Evolutionary conservation across 2,329 filamentous ascomycete species (phyloP).

Genomic region (Stachybotrys chlorohalonatus): DNA sequence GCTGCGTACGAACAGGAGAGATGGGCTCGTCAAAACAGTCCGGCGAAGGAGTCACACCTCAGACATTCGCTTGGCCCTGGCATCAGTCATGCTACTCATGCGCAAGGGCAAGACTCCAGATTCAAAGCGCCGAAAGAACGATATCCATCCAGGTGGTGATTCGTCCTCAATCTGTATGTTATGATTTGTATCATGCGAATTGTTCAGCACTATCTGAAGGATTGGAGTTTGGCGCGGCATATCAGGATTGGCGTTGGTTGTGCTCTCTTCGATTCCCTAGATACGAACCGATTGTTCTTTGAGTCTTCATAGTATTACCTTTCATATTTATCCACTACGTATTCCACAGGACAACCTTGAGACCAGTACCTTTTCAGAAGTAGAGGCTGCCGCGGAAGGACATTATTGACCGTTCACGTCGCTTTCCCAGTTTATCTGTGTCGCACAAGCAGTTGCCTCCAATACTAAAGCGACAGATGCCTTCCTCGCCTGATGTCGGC

Average conservation of each 20-base stretch:
- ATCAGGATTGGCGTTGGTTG: not conserved
- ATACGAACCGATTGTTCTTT: too few relatives aligned
- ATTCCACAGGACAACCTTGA: too few relatives aligned
- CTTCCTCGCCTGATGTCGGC: too few relatives aligned
- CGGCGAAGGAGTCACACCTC: constrained; percentile 24
- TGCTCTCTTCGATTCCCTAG: not conserved
- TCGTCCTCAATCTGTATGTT: not conserved
- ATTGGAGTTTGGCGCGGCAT: not conserved
- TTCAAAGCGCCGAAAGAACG: constrained; percentile 29
- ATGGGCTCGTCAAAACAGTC: constrained; percentile 27
- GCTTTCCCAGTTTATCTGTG: too few relatives aligned
- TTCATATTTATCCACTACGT: too few relatives aligned
- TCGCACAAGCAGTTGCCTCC: too few relatives aligned
- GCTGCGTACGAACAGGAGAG: constrained; percentile 45
- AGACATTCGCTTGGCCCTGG: constrained; percentile 15
- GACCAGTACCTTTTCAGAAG: too few relatives aligned
- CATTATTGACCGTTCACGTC: too few relatives aligned
- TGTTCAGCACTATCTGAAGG: constrained; percentile 3
- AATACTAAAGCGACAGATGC: too few relatives aligned
- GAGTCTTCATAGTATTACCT: too few relatives aligned
- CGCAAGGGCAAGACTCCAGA: constrained; percentile 27
- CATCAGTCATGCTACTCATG: constrained; percentile 20
- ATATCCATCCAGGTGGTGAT: constrained; percentile 26
- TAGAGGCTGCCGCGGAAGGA: too few relatives aligned
- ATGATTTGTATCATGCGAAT: constrained; percentile 1